A percentile compares a stretch with the other conserved stretches of the same genome.
Evolutionary conservation across 2,329 filamentous ascomycete genomes (phyloP).

Genomic region (Chaetomiaceae sp.): DNA sequence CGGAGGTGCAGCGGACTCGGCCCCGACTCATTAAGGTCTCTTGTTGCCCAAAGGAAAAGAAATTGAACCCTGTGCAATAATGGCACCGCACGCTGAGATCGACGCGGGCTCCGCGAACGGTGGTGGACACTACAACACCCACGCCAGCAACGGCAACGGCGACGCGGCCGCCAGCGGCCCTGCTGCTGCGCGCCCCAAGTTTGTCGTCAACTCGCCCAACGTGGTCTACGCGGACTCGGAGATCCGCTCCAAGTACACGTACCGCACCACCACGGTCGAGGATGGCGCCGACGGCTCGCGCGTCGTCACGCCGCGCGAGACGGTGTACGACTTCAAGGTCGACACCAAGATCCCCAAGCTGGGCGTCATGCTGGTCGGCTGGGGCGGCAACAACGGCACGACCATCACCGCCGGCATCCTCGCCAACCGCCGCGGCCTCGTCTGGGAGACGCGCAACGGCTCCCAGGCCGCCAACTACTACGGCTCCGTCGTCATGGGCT

Average conservation of each 20-base stretch:
- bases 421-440: conserved; percentile 79
- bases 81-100: conserved; percentile 86
- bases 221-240: conserved; percentile 82
- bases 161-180: conserved; percentile 42
- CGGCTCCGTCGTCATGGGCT: conserved; percentile 93
- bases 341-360: conserved; percentile 88
- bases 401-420: conserved; percentile 96
- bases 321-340: conserved; percentile 94
- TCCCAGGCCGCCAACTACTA: conserved; percentile 89
- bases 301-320: conserved; percentile 80
- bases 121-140: conserved; percentile 44
- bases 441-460: conserved; percentile 93
- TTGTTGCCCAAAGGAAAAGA: conserved; percentile 22
- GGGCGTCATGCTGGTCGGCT: conserved; percentile 95
- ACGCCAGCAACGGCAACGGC: conserved; percentile 27
- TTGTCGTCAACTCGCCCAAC: conserved; percentile 86
- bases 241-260: conserved; percentile 92
- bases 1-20: conserved; percentile 71
- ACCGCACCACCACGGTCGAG: conserved; percentile 83
- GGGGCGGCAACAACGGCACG: conserved; percentile 96
- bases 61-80: conserved; percentile 37
- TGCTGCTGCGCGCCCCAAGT: conserved; percentile 54
- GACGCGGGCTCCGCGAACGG: conserved; percentile 52
- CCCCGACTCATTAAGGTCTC: conserved; percentile 48
- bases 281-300: conserved; percentile 65